Evolutionary conservation across 1,284 basidiomycete species (phyloP).

Genomic region (Microbotryomycetes sp.): DNA sequence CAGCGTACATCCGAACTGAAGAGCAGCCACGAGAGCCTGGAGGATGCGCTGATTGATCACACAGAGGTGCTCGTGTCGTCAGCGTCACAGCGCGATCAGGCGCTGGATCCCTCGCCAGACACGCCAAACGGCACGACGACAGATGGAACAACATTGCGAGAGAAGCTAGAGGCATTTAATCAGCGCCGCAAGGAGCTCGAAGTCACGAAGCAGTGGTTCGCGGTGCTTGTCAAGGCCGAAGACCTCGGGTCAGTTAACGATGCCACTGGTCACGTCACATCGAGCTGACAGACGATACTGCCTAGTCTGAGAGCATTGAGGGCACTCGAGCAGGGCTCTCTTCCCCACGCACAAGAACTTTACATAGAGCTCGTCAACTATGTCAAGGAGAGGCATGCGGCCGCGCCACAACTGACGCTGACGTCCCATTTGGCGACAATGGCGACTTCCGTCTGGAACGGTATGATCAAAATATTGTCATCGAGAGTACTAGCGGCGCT

Average conservation of each 20-base stretch:
- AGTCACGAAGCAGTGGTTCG: conserved; percentile 65
- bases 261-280: not conserved
- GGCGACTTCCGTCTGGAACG: conserved; percentile 25
- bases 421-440: conserved; percentile 28
- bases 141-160: conserved; percentile 54
- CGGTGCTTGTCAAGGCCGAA: conserved; percentile 62
- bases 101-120: not conserved
- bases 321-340: conserved; percentile 37
- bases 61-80: conserved; percentile 1
- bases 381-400: conserved; percentile 14
- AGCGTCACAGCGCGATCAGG: not conserved
- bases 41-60: conserved; percentile 10
- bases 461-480: conserved; percentile 22
- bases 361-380: conserved; percentile 30
- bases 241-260: conserved; percentile 57
- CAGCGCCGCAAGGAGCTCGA: conserved; percentile 63
- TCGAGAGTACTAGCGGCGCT: conserved; percentile 37
- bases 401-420: conserved; percentile 10
- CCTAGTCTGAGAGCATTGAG: conserved; percentile 37
- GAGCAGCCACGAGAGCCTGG: conserved; percentile 1
- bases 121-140: not conserved
- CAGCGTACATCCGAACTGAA: not conserved
- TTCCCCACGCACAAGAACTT: conserved; percentile 38
- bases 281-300: not conserved
- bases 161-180: conserved; percentile 68